Evolutionary conservation across 768 basidiomycete species (phyloP).

Genomic region (Amanita pallidorosea): DNA sequence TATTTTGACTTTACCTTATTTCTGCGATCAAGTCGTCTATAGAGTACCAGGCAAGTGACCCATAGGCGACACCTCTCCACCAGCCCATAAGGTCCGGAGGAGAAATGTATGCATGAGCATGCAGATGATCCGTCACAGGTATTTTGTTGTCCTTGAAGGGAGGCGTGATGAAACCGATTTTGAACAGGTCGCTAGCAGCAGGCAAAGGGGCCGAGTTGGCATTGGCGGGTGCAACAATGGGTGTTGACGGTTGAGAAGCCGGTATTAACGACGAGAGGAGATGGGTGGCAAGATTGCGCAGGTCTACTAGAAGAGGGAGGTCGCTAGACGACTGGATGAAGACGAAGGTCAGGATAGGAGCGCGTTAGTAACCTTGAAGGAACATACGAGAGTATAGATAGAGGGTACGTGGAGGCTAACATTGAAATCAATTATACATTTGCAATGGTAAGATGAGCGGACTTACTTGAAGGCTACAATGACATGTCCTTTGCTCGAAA

Average conservation of each 20-base stretch:
- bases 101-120: slow-evolving; percentile 62
- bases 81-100: slow-evolving; percentile 60
- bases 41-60: slow-evolving; percentile 62
- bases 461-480: slow-evolving; percentile 70
- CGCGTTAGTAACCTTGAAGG: slow-evolving; percentile 3
- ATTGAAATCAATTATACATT: background rate
- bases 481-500: slow-evolving; percentile 65
- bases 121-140: slow-evolving; percentile 71
- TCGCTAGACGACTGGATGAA: slow-evolving; percentile 55
- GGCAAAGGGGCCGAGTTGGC: slow-evolving; percentile 19
- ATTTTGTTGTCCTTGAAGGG: slow-evolving; percentile 72
- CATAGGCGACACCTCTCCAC: slow-evolving; percentile 61
- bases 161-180: slow-evolving; percentile 70
- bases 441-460: slow-evolving; percentile 3
- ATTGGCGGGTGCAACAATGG: slow-evolving; percentile 18
- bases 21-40: slow-evolving; percentile 76
- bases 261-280: slow-evolving; percentile 37
- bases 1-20: slow-evolving; percentile 41
- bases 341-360: slow-evolving; percentile 7
- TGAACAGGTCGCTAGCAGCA: slow-evolving; percentile 29
- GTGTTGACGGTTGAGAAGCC: slow-evolving; percentile 23
- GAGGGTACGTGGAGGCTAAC: slow-evolving; percentile 68
- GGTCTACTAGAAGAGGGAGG: slow-evolving; percentile 56
- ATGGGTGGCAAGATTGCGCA: slow-evolving; percentile 47
- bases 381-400: slow-evolving; percentile 56